Evolutionary conservation across 352 stramenopile species (phyloP).

Genomic region (Phytophthora capsici): DNA sequence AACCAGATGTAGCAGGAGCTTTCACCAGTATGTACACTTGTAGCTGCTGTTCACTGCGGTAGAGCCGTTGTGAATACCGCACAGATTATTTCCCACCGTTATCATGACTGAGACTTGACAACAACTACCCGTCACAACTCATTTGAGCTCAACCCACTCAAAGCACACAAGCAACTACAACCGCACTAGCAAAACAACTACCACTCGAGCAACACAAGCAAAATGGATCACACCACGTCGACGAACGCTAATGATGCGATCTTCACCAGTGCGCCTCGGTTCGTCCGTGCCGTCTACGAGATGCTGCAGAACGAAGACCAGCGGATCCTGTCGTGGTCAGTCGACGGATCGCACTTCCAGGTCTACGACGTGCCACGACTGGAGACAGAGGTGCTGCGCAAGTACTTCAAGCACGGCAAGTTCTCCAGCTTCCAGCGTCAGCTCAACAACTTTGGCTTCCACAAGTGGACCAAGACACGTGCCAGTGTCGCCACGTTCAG

Average conservation of each 20-base stretch:
- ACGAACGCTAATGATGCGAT: not conserved
- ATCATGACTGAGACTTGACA: too few species aligned
- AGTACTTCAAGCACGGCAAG: slow-evolving; percentile 87
- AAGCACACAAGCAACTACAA: slow-evolving; percentile 1
- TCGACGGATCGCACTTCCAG: slow-evolving; percentile 72
- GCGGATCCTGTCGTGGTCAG: slow-evolving; percentile 53
- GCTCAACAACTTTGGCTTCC: slow-evolving; percentile 93
- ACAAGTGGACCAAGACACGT: slow-evolving; percentile 81
- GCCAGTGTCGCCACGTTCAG: slow-evolving; percentile 69
- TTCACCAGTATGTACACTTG: too few species aligned
- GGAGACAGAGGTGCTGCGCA: slow-evolving; percentile 64
- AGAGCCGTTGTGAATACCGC: slow-evolving; percentile 1
- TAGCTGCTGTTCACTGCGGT: not conserved
- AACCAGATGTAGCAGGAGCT: too few species aligned
- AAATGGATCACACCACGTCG: not conserved
- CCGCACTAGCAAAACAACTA: not conserved
- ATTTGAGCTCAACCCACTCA: slow-evolving; percentile 12
- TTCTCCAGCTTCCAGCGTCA: slow-evolving; percentile 92
- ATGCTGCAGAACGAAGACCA: slow-evolving; percentile 65
- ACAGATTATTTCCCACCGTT: not conserved
- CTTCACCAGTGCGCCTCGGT: slow-evolving; percentile 35
- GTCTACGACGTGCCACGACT: slow-evolving; percentile 78
- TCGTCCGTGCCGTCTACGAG: slow-evolving; percentile 57
- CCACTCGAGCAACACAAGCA: not conserved
- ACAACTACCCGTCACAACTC: slow-evolving; percentile 17